Evolutionary conservation across 805 yeast genomes (phyloP).

Genomic region (Kodamaea fukazawae): DNA sequence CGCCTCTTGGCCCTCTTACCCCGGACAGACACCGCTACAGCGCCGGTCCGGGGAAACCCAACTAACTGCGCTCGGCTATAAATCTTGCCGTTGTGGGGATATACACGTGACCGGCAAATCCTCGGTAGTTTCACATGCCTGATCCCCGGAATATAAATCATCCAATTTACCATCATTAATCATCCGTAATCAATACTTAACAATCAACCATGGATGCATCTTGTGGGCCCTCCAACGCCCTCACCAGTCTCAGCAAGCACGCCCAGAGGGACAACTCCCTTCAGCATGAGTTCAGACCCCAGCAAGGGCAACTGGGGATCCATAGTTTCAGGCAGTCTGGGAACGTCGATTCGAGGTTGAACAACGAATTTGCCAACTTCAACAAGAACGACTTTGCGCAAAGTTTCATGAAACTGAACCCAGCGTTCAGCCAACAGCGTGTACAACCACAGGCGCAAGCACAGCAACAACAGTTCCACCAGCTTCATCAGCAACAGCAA

Average conservation of each 20-base stretch:
- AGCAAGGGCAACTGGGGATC: conserved; percentile 7
- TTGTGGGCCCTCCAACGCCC: conserved; percentile 48
- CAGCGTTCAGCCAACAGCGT: conserved; percentile 9
- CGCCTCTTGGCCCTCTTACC: too few relatives aligned
- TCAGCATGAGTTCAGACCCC: conserved; percentile 27
- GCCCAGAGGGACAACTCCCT: conserved; percentile 41
- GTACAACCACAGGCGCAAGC: conserved; percentile 4
- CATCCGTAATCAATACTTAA: background rate
- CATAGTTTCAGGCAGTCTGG: conserved; percentile 15
- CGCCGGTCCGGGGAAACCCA: too few relatives aligned
- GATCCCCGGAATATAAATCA: background rate
- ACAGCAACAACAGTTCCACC: conserved; percentile 13
- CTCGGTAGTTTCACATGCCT: background rate
- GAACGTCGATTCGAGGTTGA: conserved; percentile 31
- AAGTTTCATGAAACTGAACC: conserved; percentile 11
- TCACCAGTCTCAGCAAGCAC: conserved; percentile 40
- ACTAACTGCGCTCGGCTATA: too few relatives aligned
- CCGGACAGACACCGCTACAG: too few relatives aligned
- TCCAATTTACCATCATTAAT: background rate
- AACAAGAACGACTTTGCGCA: conserved; percentile 18
- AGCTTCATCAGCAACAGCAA: conserved; percentile 7
- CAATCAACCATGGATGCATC: conserved; percentile 31
- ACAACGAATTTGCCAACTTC: conserved; percentile 39
- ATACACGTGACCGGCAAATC: background rate
- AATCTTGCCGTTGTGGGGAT: too few relatives aligned